A percentile compares a stretch with the other conserved stretches of the same genome.
Conservation (phyloP, 1,139 yeast genomes). For the Nakaseomyces sp. region DNA sequence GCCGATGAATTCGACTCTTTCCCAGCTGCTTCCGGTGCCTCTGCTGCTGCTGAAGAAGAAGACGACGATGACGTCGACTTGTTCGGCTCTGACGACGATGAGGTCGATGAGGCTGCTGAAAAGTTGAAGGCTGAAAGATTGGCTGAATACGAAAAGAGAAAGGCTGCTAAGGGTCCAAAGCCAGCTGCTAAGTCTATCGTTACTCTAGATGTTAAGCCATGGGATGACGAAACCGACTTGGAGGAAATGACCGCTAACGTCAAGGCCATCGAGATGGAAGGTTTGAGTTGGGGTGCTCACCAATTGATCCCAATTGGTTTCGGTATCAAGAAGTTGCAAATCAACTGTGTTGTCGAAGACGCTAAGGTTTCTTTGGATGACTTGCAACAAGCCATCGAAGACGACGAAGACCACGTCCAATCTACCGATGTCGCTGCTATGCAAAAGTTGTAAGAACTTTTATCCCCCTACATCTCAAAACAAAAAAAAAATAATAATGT, state of each 20-base stretch:
- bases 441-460: constrained; percentile 72
- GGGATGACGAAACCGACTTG: constrained; percentile 98
- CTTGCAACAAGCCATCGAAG: constrained; percentile 77
- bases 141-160: constrained; percentile 95
- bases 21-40: constrained; percentile 65
- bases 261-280: constrained; percentile 76
- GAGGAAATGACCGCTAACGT: constrained; percentile 81
- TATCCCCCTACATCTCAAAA: not conserved
- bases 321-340: constrained; percentile 99
- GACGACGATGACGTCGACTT: constrained; percentile 90
- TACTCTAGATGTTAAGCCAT: constrained; percentile 96
- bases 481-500: not conserved
- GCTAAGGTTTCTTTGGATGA: constrained; percentile 89
- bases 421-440: constrained; percentile 97
- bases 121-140: constrained; percentile 93
- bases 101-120: constrained; percentile 95
- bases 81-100: constrained; percentile 87
- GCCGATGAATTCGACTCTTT: constrained; percentile 73
- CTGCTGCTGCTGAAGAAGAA: constrained; percentile 55
- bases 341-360: constrained; percentile 97
- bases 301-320: constrained; percentile 95
- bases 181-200: constrained; percentile 97
- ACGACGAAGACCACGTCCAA: constrained; percentile 98
- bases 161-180: constrained; percentile 95
- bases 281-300: constrained; percentile 98